phyloP scores from a whole-genome alignment of 2,329 filamentous ascomycete genomes.

The Zymoseptoria passerinii region DNA sequence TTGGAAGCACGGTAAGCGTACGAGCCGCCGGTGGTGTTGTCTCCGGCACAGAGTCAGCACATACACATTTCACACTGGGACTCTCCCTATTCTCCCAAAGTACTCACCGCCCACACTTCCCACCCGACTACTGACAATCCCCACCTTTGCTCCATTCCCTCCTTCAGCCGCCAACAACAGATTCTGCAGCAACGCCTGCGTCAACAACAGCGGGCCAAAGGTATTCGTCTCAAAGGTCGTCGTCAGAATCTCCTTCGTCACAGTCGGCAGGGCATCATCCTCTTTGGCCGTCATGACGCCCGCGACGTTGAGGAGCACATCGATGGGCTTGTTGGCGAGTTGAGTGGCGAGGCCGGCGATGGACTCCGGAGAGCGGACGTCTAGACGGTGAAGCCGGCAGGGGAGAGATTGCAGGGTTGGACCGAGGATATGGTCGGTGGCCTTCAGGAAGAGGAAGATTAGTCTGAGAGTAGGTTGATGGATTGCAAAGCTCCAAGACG shows the following conservation, averaged over 20 bases:
- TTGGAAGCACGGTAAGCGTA: slow-evolving; percentile 41
- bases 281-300: slow-evolving; percentile 29
- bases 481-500: too few relatives aligned
- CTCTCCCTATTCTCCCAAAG: too few relatives aligned
- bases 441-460: slow-evolving; percentile 1
- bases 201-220: slow-evolving; percentile 38
- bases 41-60: neutral
- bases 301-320: slow-evolving; percentile 34
- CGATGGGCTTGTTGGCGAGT: slow-evolving; percentile 26
- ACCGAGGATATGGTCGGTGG: slow-evolving; percentile 20
- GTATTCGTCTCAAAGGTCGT: slow-evolving; percentile 38
- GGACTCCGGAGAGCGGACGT: slow-evolving; percentile 29
- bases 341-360: slow-evolving; percentile 29
- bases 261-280: slow-evolving; percentile 28
- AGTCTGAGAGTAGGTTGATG: too few relatives aligned
- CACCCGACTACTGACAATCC: slow-evolving; percentile 37
- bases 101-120: slow-evolving; percentile 31
- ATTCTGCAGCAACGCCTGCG: slow-evolving; percentile 38
- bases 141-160: slow-evolving; percentile 27
- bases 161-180: slow-evolving; percentile 23
- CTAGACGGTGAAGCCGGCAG: slow-evolving; percentile 27
- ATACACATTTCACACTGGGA: neutral
- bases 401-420: slow-evolving; percentile 26
- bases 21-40: slow-evolving; percentile 36
- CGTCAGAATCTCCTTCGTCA: slow-evolving; percentile 26